Conservation (phyloP, 495 filamentous ascomycete genomes). For the Xylaria castorea region DNA sequence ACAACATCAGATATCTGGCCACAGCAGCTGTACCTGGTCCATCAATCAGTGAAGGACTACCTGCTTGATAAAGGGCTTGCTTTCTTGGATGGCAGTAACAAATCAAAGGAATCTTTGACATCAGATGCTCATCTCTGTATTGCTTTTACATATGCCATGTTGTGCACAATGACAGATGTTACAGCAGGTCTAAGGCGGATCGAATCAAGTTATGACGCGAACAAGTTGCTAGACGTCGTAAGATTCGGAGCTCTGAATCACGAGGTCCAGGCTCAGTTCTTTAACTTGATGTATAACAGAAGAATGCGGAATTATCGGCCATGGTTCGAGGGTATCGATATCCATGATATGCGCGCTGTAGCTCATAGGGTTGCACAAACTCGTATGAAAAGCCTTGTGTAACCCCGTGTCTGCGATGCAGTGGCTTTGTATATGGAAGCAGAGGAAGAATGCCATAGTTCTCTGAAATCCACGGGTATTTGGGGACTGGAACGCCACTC, state of each 20-base stretch:
- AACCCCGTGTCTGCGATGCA: background rate
- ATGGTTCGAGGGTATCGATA: background rate
- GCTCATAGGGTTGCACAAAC: background rate
- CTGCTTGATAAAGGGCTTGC: background rate
- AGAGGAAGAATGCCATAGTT: background rate
- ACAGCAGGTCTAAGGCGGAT: background rate
- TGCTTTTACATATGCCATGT: background rate
- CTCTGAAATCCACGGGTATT: background rate
- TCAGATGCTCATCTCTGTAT: background rate
- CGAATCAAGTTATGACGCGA: background rate
- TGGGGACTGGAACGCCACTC: background rate
- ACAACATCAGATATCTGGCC: background rate
- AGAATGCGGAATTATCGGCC: background rate
- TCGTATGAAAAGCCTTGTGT: background rate
- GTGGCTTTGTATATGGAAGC: background rate
- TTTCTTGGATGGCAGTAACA: background rate
- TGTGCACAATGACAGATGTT: conserved; percentile 2
- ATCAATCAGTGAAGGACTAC: conserved; percentile 15
- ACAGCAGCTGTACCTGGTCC: background rate
- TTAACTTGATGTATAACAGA: background rate
- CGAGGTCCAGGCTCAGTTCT: too few relatives aligned
- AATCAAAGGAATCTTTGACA: background rate
- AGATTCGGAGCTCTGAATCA: background rate
- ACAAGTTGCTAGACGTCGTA: background rate
- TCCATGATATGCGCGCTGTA: background rate